Evolutionary conservation across 345 rosid genomes (phyloP).

Genomic region (Hibiscus syriacus): DNA sequence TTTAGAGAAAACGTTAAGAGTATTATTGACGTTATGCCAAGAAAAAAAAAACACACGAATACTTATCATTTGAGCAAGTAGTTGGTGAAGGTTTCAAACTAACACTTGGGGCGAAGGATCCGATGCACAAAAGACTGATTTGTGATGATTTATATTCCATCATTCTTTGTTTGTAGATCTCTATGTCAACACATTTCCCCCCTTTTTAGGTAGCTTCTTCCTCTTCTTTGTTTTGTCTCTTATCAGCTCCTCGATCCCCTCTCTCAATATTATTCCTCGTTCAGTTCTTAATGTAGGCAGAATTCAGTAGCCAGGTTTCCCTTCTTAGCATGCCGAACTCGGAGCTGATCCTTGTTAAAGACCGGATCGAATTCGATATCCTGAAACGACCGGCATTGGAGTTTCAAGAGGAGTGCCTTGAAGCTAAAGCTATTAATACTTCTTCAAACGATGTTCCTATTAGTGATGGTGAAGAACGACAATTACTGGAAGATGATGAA

Average conservation of each 20-base stretch:
- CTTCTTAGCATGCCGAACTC: conserved; percentile 20
- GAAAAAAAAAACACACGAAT: no score
- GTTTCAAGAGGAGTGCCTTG: background rate
- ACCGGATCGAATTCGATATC: conserved; percentile 20
- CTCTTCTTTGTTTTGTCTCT: background rate
- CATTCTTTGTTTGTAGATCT: background rate
- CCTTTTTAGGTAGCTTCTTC: background rate
- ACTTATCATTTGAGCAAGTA: background rate
- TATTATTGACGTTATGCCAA: no score
- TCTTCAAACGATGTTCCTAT: background rate
- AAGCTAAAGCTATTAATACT: background rate
- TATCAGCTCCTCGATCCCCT: no score
- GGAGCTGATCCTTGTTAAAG: conserved; percentile 25
- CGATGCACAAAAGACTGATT: conserved; percentile 21
- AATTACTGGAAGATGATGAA: background rate
- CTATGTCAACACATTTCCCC: background rate
- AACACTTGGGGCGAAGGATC: conserved; percentile 25
- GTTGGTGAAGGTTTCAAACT: background rate
- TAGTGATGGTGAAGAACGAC: background rate
- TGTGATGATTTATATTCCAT: conserved; percentile 3
- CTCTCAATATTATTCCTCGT: background rate
- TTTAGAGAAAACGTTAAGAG: no score
- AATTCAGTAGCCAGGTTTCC: background rate
- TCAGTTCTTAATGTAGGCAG: conserved; percentile 5
- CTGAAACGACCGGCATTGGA: conserved; percentile 16